Evolutionary conservation across 345 rosid species (phyloP).

Genomic region (Melaleuca quinquenervia): DNA sequence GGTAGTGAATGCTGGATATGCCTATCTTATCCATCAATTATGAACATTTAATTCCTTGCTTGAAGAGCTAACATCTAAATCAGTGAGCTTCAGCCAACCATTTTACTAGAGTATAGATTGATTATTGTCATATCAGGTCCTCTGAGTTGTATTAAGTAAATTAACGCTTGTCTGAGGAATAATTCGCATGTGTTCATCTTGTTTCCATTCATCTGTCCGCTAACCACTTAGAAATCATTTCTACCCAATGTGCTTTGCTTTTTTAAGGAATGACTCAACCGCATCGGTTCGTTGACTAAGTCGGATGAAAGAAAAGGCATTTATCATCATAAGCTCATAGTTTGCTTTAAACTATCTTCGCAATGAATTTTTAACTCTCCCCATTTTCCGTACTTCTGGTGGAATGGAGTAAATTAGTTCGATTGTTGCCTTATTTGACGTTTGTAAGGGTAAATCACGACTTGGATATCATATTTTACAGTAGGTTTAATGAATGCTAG

Average conservation of each 20-base stretch:
- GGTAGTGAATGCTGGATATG: background rate
- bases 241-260: background rate
- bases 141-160: background rate
- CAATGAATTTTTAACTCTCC: background rate
- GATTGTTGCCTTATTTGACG: background rate
- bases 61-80: background rate
- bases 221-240: background rate
- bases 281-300: background rate
- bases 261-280: background rate
- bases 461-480: background rate
- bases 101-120: background rate
- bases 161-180: background rate
- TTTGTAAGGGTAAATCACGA: background rate
- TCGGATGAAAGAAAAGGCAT: background rate
- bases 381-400: background rate
- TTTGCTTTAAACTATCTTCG: background rate
- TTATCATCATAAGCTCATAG: background rate
- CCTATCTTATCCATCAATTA: background rate
- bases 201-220: background rate
- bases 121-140: background rate
- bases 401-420: background rate
- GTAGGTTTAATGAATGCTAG: background rate
- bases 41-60: background rate
- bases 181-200: background rate
- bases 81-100: background rate